Base-by-base conservation (phyloP, 345 rosid species). In the Eutrema japonicum region DNA sequence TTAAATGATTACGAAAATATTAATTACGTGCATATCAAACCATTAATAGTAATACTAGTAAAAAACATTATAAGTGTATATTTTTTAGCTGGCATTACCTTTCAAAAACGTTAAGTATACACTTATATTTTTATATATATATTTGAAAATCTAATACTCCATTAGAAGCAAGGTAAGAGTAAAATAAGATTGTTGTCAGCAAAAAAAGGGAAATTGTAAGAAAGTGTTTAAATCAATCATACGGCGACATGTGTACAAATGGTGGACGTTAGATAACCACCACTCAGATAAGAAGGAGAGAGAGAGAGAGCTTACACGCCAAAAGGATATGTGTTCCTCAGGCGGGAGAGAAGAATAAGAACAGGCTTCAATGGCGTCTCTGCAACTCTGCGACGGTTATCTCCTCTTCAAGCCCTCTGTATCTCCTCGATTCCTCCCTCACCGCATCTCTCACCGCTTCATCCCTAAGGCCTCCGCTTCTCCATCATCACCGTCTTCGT, bases 391-490 rank as follows among this genome's bases (percentile, higher is more conserved):
- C 67, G 82, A 80, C 41, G n/a, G 49, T 45, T 69, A 62, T 47
- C 80, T 74, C 7, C 80, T 83, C 43, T 49, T 73, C 77, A 32
- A 66, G 61, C 55, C 84, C 35, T 78, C 81, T 49, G 68, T 78
- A 41, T 78, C 75, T 66, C 81, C 77, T 45, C 78, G 74, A 6
- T 68, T 66, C 32, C 70, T 49, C 51, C 77, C 76, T 8, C 77
- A 74, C 10, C 78, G 72, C 4, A 26, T 79, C 12, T 81, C 72
- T 27, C 76, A 68, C 36, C 85, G 78, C 22, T 68, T 79, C 26
- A 48, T 61, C 50, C 59, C 82, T 51, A 80, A 75, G 38, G 85
- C 88, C 33, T 78, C 80, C 46, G 76, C 75, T 71, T 64, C 72
- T 8, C 74, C 79, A 6, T 41, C 71, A 3, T 27, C 70, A 2